A percentile compares a stretch with the other conserved stretches of the same genome.
phyloP scores from a whole-genome alignment of 2,329 filamentous ascomycete genomes.

The Aspergillus vadensis region DNA sequence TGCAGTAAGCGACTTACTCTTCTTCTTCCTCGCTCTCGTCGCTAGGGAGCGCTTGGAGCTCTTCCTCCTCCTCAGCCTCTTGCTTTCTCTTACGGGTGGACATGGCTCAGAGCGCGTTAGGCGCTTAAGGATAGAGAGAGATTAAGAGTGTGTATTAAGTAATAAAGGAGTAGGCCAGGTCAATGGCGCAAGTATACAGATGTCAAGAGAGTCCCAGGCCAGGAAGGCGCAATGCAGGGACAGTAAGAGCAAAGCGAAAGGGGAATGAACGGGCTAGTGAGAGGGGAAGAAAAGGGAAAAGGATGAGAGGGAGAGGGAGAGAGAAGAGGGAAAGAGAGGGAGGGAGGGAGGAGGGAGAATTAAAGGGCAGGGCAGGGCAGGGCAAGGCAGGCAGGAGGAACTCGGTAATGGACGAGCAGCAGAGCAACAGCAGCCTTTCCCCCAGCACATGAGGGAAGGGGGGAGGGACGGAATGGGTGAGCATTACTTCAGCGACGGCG shows the following conservation, averaged over 20 bases:
- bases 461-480: constrained; percentile 15
- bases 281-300: constrained; percentile 42
- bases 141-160: not conserved
- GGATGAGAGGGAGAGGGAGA: constrained; percentile 30
- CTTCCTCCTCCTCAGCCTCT: constrained; percentile 50
- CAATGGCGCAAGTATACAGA: constrained; percentile 14
- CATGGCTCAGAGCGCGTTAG: constrained; percentile 34
- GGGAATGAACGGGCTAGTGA: constrained; percentile 33
- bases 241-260: constrained; percentile 10
- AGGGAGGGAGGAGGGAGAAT: constrained; percentile 22
- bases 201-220: not conserved
- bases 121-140: not conserved
- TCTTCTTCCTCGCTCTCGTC: constrained; percentile 55
- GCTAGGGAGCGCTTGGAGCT: constrained; percentile 52
- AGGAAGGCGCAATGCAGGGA: constrained; percentile 53
- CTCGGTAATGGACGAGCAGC: constrained; percentile 50
- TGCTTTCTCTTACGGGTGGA: constrained; percentile 54
- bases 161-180: constrained; percentile 10
- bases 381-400: constrained; percentile 37
- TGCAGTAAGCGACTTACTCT: constrained; percentile 42
- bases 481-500: constrained; percentile 59
- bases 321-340: constrained; percentile 39
- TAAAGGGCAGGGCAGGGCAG: constrained; percentile 20
- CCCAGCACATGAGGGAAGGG: constrained; percentile 6
- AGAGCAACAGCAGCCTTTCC: constrained; percentile 50